Evolutionary conservation across 306 rosid genomes (phyloP).

Genomic region (Fagus crenata): DNA sequence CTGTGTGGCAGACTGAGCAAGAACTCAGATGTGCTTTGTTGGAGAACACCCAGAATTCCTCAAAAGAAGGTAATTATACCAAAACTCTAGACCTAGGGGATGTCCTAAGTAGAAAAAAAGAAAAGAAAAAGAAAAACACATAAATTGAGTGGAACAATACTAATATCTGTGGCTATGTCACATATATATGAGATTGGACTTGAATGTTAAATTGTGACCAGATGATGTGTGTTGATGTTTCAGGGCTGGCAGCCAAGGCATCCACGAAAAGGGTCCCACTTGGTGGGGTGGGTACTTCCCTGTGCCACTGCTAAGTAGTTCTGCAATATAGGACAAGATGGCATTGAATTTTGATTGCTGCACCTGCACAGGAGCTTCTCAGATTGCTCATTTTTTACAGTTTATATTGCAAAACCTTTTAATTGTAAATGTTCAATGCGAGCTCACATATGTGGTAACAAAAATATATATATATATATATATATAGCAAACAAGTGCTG

Average conservation of each 20-base stretch:
- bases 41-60: slow-evolving; percentile 36
- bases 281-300: slow-evolving; percentile 42
- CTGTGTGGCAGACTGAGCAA: slow-evolving; percentile 35
- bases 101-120: neutral
- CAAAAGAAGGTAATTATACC: slow-evolving; percentile 36
- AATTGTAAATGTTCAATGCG: neutral
- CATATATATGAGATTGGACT: neutral
- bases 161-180: neutral
- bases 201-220: neutral
- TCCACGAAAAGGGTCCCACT: slow-evolving; percentile 23
- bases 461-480: neutral
- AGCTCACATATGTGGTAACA: neutral
- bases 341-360: neutral
- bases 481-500: neutral
- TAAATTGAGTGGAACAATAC: neutral
- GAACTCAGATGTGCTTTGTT: slow-evolving; percentile 39
- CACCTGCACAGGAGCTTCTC: slow-evolving; percentile 5
- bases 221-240: slow-evolving; percentile 18
- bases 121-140: neutral
- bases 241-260: slow-evolving; percentile 43
- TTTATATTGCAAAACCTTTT: neutral
- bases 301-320: slow-evolving; percentile 33
- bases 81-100: neutral
- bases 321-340: neutral
- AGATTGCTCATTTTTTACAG: neutral